Evolutionary conservation across 2,329 filamentous ascomycete genomes (phyloP).

Genomic region (Botryotinia globosa): DNA sequence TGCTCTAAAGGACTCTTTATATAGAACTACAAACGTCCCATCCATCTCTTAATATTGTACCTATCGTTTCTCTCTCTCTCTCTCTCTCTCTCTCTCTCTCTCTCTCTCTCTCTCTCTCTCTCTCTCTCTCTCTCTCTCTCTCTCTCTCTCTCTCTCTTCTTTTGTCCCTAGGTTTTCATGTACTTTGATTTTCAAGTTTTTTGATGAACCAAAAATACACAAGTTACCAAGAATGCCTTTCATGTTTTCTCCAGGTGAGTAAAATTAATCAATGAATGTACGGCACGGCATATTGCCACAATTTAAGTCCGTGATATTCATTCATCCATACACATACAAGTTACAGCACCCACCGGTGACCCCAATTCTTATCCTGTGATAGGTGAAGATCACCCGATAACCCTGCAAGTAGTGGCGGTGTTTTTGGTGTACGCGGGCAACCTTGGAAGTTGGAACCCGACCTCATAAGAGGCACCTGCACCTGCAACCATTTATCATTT

Average conservation of each 20-base stretch:
- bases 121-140: too few species aligned
- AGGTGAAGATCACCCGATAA: slow-evolving; percentile 12
- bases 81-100: too few species aligned
- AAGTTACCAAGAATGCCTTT: slow-evolving; percentile 16
- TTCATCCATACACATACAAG: background rate
- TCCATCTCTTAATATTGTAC: background rate
- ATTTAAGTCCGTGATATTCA: slow-evolving; percentile 15
- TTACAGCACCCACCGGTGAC: too few species aligned
- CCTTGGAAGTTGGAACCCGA: too few species aligned
- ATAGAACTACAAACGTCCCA: background rate
- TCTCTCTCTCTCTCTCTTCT: background rate
- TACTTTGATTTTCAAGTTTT: background rate
- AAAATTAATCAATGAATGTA: background rate
- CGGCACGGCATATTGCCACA: background rate
- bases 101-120: background rate
- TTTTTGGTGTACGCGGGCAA: slow-evolving; percentile 17
- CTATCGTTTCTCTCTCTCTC: background rate
- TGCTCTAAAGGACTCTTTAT: background rate
- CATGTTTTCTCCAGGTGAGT: slow-evolving; percentile 20
- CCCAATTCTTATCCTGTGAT: slow-evolving; percentile 9
- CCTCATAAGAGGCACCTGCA: slow-evolving; percentile 4
- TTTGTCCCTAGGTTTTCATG: background rate
- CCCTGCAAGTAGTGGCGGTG: slow-evolving; percentile 22
- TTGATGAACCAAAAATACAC: background rate
- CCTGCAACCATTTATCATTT: slow-evolving; percentile 15